These are phyloP conservation scores for Parietaria judaica DNA, from an alignment of 306 rosid species.

Conservation along the genomic window DNA sequence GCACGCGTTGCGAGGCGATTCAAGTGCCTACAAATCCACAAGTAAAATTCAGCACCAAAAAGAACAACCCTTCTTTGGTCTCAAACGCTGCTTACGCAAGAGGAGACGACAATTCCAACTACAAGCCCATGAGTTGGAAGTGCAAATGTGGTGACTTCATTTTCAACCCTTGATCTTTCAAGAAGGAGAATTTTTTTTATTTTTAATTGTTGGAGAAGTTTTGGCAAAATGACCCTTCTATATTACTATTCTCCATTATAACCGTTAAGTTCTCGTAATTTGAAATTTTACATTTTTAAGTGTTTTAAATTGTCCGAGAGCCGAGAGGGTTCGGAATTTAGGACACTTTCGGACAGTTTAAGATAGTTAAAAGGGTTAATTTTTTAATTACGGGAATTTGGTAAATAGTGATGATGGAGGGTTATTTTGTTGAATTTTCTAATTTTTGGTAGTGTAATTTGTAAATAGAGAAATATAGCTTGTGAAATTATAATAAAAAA, in stretches of 20 bases:
- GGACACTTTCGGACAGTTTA: too few species aligned
- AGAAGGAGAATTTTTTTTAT: not conserved
- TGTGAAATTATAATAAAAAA: not conserved
- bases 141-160: slow-evolving; percentile 85
- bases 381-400: too few species aligned
- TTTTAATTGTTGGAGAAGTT: too few species aligned
- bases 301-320: too few species aligned
- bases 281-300: too few species aligned
- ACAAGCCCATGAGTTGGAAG: slow-evolving; percentile 97
- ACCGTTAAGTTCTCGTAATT: too few species aligned
- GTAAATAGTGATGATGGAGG: too few species aligned
- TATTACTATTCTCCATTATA: too few species aligned
- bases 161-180: slow-evolving; percentile 53
- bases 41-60: slow-evolving; percentile 30
- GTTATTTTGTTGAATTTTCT: not conserved
- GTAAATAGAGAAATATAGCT: not conserved
- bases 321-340: too few species aligned
- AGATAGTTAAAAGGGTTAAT: too few species aligned
- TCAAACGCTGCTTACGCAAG: slow-evolving; percentile 32
- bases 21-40: slow-evolving; percentile 55
- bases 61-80: slow-evolving; percentile 31
- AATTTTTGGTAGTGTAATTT: slow-evolving; percentile 5
- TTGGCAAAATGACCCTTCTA: not conserved
- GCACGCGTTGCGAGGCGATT: slow-evolving; percentile 62
- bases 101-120: slow-evolving; percentile 56